Base-by-base conservation (phyloP, 2,329 filamentous ascomycete species). In the Hypoxylon rubiginosum region DNA sequence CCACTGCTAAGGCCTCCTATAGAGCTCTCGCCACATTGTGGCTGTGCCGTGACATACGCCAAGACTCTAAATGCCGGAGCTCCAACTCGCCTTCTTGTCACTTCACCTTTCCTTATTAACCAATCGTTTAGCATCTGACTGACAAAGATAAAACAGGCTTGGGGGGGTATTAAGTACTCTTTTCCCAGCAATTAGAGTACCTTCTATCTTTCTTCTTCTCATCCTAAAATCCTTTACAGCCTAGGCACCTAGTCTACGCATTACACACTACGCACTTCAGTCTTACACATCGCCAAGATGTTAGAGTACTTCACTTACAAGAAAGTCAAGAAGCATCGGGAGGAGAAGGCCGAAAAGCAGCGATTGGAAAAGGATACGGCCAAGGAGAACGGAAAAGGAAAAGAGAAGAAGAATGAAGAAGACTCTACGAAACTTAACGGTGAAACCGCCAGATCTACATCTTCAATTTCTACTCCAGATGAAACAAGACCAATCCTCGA, bases 281-380 rank as follows among this genome's bases (percentile, higher is more conserved):
- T n/a, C 24, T 24, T 21, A 52, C 51, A 39, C 34, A 43, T 58
- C 68, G 50, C 51, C 73, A 80, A 68, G 52, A 91, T 91, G 89
- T 74, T 90, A 66, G 87, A 90, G 77, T 90, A 88, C 77, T 85
- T 90, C 70, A 79, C 82, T 36, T 86, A 85, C 80, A 90, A 86
- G 76, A 90, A 89, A 76, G 80, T 84, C 74, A 90, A 89, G 80
- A 88, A 90, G 78, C 79, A 85, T 75, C 83, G 82, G 71, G 83
- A 80, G 1, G 82, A 87, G 63, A 85, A 87, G 71, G 78, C 73
- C 4, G 74, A 76, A 43, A 74, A 76, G 60, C 67, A 74, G 54
- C 59, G 55, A 28, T 43, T 65, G 32, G 69, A 74, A 24, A 66
- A 73, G 15, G 68, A 73, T 9, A 62, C n/a, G n/a, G n/a, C n/a